Evolutionary conservation across 1,284 basidiomycete species (phyloP), one percentile per base, ranked within the genome.

Genomic region (Cryptococcus wingfieldii): DNA sequence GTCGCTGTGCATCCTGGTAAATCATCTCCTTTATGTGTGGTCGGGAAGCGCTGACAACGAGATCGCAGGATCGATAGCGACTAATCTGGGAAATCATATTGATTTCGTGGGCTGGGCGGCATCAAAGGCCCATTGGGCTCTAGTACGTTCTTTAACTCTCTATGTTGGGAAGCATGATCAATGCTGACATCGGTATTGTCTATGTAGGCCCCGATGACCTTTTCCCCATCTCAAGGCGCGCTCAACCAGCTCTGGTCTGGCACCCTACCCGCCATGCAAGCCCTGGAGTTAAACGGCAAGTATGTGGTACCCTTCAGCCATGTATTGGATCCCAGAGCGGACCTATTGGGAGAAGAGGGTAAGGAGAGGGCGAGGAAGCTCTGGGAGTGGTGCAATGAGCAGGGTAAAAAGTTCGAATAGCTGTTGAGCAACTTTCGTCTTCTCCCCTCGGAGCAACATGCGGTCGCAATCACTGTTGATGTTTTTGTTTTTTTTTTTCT

Each of bases 201-300:
- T 34, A 34, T 31, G 8, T 49, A 64, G 64, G 61, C 56, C 7
- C 13, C 71, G 16, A 78, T 80, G 28, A 78, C 78, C 6, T 59
- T 79, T 8, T 76, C 79, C 0, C 54, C 67, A 2, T 23, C 47
- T 5, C 39, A 51, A 2, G 69, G 69, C 25, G 68, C 69, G 2
- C 43, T 66, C 37, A 68, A 68, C 53, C 80, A 80, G 63, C 66
- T 84, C 12, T 84, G 77, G 64, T 80, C 80, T 2, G 82, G 78
- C 0, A 82, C 83, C 1, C 64, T 78, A 16, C 66, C 80, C 47
- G 74, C 72, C 0, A 67, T 60, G 0, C 62, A 76, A 46, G 71
- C 71, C 0, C 50, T 55, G n/a, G 53, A 53, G 19, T 41, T 71
- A 0, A 61, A 64, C n/a, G 72, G 75, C 5, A 47, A 67, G 52